phyloP scores from a whole-genome alignment of 73 alveolate species.

The Stentor roeselii region DNA sequence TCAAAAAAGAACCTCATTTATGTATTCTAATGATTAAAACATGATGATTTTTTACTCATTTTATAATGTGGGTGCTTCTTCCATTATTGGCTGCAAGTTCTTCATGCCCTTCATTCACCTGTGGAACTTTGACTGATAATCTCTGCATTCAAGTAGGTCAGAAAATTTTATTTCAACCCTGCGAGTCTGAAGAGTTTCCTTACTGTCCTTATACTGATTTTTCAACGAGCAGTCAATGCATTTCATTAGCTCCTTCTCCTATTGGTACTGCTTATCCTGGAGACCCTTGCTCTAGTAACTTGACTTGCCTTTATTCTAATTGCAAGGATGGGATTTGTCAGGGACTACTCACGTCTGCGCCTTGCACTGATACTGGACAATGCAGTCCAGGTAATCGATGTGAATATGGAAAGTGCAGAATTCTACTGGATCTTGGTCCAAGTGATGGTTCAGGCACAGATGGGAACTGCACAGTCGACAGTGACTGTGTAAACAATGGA shows the following conservation, averaged over 20 bases:
- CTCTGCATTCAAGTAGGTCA: neutral
- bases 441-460: neutral
- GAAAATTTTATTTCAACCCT: neutral
- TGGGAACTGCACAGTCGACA: neutral
- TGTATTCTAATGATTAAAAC: too few relatives aligned
- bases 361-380: slow-evolving; percentile 7
- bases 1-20: too few relatives aligned
- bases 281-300: slow-evolving; percentile 12
- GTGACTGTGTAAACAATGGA: neutral
- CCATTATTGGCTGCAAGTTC: neutral
- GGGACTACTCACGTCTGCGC: neutral
- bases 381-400: slow-evolving; percentile 16
- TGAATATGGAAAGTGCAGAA: neutral
- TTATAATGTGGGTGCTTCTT: neutral
- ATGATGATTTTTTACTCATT: too few relatives aligned
- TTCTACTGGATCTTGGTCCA: neutral
- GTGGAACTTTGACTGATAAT: neutral
- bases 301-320: neutral
- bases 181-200: neutral
- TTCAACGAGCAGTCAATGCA: neutral
- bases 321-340: slow-evolving; percentile 14
- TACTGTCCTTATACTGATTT: neutral
- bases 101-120: neutral
- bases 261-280: slow-evolving; percentile 1
- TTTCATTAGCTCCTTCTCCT: neutral